Evolutionary conservation across 495 filamentous ascomycete genomes (phyloP).

Genomic region (Staphylotrichum tortipilum): DNA sequence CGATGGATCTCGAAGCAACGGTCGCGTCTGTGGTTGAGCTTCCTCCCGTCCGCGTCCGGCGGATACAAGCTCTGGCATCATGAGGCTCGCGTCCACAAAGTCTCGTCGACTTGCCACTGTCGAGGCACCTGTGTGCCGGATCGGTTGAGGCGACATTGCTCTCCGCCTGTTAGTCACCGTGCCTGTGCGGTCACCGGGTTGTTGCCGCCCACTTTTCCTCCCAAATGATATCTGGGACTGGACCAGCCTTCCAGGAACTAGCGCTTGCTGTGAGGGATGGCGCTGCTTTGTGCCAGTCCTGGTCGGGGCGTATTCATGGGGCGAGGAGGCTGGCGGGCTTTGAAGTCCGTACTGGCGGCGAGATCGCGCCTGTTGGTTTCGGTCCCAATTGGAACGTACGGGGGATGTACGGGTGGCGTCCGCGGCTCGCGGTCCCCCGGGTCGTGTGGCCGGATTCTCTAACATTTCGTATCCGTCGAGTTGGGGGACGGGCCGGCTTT

Average conservation of each 20-base stretch:
- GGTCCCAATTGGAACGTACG: no score
- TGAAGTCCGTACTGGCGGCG: not conserved
- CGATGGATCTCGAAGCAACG: no score
- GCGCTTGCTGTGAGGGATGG: not conserved
- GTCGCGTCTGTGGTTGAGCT: no score
- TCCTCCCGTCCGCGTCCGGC: no score
- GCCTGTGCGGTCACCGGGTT: not conserved
- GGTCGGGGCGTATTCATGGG: not conserved
- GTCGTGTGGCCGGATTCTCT: not conserved
- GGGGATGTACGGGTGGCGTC: not conserved
- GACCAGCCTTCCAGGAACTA: not conserved
- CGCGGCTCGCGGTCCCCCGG: no score
- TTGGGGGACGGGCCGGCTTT: no score
- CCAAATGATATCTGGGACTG: constrained; percentile 5
- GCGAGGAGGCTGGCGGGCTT: constrained; percentile 2
- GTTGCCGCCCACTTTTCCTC: not conserved
- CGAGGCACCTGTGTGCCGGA: not conserved
- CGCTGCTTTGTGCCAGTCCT: not conserved
- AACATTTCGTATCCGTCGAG: not conserved
- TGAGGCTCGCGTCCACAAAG: not conserved
- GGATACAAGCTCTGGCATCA: no score
- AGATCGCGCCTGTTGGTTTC: no score
- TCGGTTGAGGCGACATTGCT: not conserved
- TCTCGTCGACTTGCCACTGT: no score
- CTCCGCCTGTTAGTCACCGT: not conserved